phyloP scores from a whole-genome alignment of 2,329 filamentous ascomycete species.

The Fusarium kyushuense region DNA sequence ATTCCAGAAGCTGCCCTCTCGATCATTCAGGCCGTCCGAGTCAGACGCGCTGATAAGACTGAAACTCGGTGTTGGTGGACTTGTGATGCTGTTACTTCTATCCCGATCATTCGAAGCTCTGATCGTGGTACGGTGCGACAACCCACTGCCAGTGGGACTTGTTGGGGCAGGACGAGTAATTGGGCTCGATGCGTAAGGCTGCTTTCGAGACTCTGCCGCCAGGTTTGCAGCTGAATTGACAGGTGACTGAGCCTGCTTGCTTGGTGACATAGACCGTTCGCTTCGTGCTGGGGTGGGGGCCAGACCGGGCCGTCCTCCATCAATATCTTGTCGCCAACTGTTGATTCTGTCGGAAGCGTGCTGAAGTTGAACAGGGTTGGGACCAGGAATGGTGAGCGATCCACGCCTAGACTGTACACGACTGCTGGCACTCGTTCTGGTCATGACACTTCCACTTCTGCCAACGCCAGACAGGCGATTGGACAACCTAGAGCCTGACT shows the following conservation, averaged over 20 bases:
- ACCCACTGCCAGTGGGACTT: conserved; percentile 56
- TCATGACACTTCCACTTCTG: conserved; percentile 67
- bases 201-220: conserved; percentile 61
- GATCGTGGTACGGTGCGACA: conserved; percentile 45
- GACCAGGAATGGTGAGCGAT: conserved; percentile 60
- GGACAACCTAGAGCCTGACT: conserved; percentile 81
- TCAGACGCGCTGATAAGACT: conserved; percentile 57
- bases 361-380: conserved; percentile 49
- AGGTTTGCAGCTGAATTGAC: conserved; percentile 55
- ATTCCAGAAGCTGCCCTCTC: conserved; percentile 67
- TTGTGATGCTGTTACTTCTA: conserved; percentile 43
- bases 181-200: conserved; percentile 55
- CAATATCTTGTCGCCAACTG: conserved; percentile 82
- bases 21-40: conserved; percentile 56
- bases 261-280: conserved; percentile 68
- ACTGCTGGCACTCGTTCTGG: conserved; percentile 63
- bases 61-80: conserved; percentile 68
- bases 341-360: conserved; percentile 79
- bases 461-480: conserved; percentile 73
- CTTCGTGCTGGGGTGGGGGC: conserved; percentile 58
- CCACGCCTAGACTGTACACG: conserved; percentile 64
- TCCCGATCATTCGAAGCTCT: conserved; percentile 46
- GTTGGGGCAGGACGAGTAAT: conserved; percentile 42
- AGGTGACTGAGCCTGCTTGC: conserved; percentile 56
- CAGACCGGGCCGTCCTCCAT: conserved; percentile 56